Percentiles rank a stretch among this genome's conserved stretches.
Conservation (phyloP, 148 eudicot species). For the Camellia japonica region DNA sequence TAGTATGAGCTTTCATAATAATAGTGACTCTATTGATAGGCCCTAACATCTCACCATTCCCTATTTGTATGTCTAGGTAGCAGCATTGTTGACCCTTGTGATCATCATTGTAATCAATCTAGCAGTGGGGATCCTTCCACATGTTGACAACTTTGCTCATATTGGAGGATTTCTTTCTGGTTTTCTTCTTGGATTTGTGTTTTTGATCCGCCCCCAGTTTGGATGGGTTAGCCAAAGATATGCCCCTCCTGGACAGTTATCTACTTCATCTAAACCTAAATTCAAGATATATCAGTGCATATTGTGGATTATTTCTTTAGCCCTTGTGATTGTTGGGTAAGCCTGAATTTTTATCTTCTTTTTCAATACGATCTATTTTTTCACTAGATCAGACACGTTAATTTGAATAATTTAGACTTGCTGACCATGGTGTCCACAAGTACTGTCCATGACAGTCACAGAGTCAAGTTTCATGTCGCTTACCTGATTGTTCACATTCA, state of each 20-base stretch:
- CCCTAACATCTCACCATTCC: neutral
- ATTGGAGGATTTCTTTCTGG: slow-evolving; percentile 89
- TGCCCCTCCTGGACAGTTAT: slow-evolving; percentile 32
- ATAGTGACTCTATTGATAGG: neutral
- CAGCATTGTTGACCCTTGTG: slow-evolving; percentile 62
- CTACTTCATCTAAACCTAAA: slow-evolving; percentile 39
- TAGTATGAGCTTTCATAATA: neutral
- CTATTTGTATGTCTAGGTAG: slow-evolving; percentile 41
- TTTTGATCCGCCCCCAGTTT: slow-evolving; percentile 74
- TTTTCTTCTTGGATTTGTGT: slow-evolving; percentile 81
- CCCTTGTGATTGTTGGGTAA: slow-evolving; percentile 65
- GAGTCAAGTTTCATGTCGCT: neutral
- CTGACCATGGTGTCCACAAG: neutral
- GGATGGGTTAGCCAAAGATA: slow-evolving; percentile 73
- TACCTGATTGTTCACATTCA: neutral
- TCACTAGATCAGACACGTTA: neutral
- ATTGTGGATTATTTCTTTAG: slow-evolving; percentile 59
- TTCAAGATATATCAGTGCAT: slow-evolving; percentile 60
- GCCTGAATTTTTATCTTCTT: slow-evolving; percentile 12
- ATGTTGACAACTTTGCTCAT: slow-evolving; percentile 95
- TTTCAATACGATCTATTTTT: neutral
- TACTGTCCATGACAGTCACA: neutral
- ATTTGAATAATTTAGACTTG: neutral
- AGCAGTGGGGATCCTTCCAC: slow-evolving; percentile 78
- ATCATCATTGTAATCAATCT: slow-evolving; percentile 60